A percentile compares a stretch with the other conserved stretches of the same genome.
Evolutionary conservation across 371 early-diverging fungal species (phyloP).

Genomic region (Rhizopus sp.): DNA sequence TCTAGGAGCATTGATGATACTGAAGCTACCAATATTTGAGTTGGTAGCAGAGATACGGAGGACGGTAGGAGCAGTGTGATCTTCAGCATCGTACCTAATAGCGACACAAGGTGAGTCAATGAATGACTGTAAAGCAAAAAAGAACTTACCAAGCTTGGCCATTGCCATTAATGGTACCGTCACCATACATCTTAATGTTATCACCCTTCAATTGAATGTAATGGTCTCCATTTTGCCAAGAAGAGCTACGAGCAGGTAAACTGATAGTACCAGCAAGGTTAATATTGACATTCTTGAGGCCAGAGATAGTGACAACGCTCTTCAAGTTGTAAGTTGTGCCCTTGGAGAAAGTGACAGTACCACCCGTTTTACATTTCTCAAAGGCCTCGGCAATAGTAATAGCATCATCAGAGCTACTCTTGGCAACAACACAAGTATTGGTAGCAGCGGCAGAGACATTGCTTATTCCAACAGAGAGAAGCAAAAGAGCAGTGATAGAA

Average conservation of each 20-base stretch:
- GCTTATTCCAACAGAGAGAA: neutral
- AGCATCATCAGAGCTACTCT: slow-evolving; percentile 26
- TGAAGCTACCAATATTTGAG: slow-evolving; percentile 31
- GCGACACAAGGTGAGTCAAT: neutral
- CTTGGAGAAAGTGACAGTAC: slow-evolving; percentile 30
- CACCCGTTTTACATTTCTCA: slow-evolving; percentile 32
- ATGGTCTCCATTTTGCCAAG: slow-evolving; percentile 24
- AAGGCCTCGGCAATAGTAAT: slow-evolving; percentile 29
- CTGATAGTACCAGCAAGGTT: slow-evolving; percentile 33
- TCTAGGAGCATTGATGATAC: slow-evolving; percentile 30
- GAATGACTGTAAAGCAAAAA: too few species aligned
- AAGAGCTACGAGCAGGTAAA: slow-evolving; percentile 25
- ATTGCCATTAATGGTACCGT: slow-evolving; percentile 23
- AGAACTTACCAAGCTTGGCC: slow-evolving; percentile 33
- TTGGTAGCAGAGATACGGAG: slow-evolving; percentile 28
- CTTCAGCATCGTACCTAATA: slow-evolving; percentile 19
- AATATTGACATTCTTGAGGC: slow-evolving; percentile 28
- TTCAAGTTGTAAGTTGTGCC: slow-evolving; percentile 33
- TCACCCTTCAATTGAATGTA: slow-evolving; percentile 32
- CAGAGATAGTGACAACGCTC: slow-evolving; percentile 19
- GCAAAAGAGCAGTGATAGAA: neutral
- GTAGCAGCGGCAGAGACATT: slow-evolving; percentile 14
- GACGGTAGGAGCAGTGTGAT: slow-evolving; percentile 33
- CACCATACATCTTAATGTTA: slow-evolving; percentile 25
- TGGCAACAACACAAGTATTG: slow-evolving; percentile 25